Base-by-base conservation (phyloP, 2,329 filamentous ascomycete species). In the Trichophyton verrucosum region DNA sequence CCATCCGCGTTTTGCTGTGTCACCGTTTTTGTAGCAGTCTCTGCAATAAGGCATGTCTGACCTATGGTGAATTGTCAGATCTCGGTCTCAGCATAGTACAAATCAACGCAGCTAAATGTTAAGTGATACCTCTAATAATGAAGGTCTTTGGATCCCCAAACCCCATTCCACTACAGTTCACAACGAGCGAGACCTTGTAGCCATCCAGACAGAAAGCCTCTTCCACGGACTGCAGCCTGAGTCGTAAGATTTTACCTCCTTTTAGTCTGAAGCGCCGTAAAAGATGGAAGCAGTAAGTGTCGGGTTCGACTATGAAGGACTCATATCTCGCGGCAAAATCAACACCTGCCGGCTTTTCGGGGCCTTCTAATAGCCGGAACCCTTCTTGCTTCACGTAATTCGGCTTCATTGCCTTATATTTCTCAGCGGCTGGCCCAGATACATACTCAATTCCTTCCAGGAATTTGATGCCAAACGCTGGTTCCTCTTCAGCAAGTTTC, bases 1-100 rank as follows among this genome's bases (percentile, higher is more conserved):
- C 85, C 85, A 67, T 87, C 83, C 0, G 76, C 76, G 66, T 83
- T 81, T 65, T 88, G 83, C 27, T 81, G 77, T 2, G 85, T 87
- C 20, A 87, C 75, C 0, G 72, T 79, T 59, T 72, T 72, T 2
- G 72, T 65, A 61, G 73, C 74, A 2, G 73, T 69, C 55, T 79
- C 79, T 8, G 72, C 71, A 7, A 79, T 73, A 11, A 82, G 74
- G 59, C 76, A 75, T 3, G 76, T 78, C 72, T 79, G 77, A 27
- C 77, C 75, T 74, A 56, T 1, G 17, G 13, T 38, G 3, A 27
- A 55, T 27, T 27, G 40, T 33, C 33, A 44, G 17, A 27, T 1
- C 5, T 36, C 22, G 40, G 20, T 47, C 6, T 24, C n/a, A 24
- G 17, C 3, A 30, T 33, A 7, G 5, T 38, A 9, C 9, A 38